phyloP scores from a whole-genome alignment of 2,329 filamentous ascomycete species.

The Colletotrichum sp. region DNA sequence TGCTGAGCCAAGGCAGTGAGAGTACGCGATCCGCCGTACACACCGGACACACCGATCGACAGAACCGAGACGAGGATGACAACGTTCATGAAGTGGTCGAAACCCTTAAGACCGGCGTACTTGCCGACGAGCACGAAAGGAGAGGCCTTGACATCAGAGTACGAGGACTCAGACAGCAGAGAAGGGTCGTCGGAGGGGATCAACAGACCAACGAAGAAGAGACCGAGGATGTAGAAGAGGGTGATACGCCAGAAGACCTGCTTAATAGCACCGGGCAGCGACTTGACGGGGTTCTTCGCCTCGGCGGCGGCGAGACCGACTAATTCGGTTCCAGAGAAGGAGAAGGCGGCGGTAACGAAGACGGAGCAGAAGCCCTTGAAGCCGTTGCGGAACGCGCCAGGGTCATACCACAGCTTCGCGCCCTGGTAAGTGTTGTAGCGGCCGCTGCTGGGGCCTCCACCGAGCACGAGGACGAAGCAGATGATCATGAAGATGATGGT shows the following conservation, averaged over 20 bases:
- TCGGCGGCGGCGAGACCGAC: conserved; percentile 75
- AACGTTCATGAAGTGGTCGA: conserved; percentile 58
- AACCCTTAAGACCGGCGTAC: conserved; percentile 51
- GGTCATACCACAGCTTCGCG: conserved; percentile 44
- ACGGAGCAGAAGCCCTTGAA: conserved; percentile 73
- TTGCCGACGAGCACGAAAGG: conserved; percentile 26
- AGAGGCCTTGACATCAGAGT: conserved; percentile 34
- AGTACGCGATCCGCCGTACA: conserved; percentile 61
- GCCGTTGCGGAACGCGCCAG: conserved; percentile 67
- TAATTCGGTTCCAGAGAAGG: conserved; percentile 71
- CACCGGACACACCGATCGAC: conserved; percentile 58
- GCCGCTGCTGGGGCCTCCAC: conserved; percentile 56
- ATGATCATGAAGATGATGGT: conserved; percentile 68
- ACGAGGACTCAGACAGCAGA: conserved; percentile 49
- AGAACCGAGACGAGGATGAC: conserved; percentile 59
- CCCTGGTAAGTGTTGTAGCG: conserved; percentile 47
- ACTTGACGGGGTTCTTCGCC: conserved; percentile 69
- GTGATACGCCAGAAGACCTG: conserved; percentile 66
- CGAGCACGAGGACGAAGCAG: conserved; percentile 59
- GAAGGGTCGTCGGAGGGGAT: conserved; percentile 45
- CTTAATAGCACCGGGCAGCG: conserved; percentile 79
- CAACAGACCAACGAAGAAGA: conserved; percentile 52
- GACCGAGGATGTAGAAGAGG: conserved; percentile 53
- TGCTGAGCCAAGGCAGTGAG: conserved; percentile 60
- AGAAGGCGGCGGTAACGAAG: conserved; percentile 73